Evolutionary conservation across 306 rosid species (phyloP).

Genomic region (Corylus heterophylla): DNA sequence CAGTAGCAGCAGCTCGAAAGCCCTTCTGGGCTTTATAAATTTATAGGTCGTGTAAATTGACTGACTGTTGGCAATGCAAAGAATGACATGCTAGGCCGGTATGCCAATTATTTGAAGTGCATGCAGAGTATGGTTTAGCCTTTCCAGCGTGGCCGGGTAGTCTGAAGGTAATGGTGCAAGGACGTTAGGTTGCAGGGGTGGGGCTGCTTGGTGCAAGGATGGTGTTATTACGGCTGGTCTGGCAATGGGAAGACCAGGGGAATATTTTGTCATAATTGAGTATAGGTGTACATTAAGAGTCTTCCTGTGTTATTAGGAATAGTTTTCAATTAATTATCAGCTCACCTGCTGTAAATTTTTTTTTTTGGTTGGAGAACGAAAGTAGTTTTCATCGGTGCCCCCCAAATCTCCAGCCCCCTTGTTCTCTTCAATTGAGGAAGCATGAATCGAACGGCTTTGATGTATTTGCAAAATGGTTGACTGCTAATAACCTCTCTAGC

Average conservation of each 20-base stretch:
- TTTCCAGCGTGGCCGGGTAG: background rate
- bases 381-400: too few relatives aligned
- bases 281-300: conserved; percentile 24
- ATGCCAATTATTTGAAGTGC: conserved; percentile 27
- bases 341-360: background rate
- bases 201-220: conserved; percentile 5
- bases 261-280: conserved; percentile 24
- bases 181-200: conserved; percentile 22
- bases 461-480: background rate
- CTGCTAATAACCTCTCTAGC: too few relatives aligned
- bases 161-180: conserved; percentile 14
- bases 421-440: background rate
- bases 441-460: background rate
- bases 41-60: conserved; percentile 9
- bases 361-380: too few relatives aligned
- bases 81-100: conserved; percentile 13
- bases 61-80: conserved; percentile 6
- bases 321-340: background rate
- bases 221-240: conserved; percentile 5
- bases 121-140: conserved; percentile 19
- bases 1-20: conserved; percentile 52
- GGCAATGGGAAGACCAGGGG: conserved; percentile 19
- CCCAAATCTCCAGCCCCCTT: background rate
- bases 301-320: conserved; percentile 11
- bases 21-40: conserved; percentile 89